phyloP scores from a whole-genome alignment of 2,329 filamentous ascomycete genomes.

The Aureobasidium sp. region DNA sequence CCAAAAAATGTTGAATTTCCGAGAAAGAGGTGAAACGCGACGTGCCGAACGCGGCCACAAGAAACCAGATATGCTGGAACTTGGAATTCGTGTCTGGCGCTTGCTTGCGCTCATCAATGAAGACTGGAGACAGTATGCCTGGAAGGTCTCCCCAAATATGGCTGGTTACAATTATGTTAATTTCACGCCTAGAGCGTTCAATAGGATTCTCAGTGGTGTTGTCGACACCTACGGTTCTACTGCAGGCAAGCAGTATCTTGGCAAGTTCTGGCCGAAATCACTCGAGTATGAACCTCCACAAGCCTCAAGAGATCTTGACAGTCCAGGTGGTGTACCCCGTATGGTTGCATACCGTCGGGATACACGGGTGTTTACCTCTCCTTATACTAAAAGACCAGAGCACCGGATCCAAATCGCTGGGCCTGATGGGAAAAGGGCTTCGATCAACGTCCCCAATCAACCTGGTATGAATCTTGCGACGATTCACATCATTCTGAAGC shows the following conservation, averaged over 20 bases:
- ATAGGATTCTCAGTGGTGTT: slow-evolving; percentile 48
- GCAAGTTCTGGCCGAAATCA: slow-evolving; percentile 39
- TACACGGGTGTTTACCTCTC: background rate
- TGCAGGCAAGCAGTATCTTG: slow-evolving; percentile 43
- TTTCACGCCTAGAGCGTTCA: slow-evolving; percentile 37
- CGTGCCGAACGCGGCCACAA: background rate
- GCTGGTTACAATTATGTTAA: slow-evolving; percentile 14
- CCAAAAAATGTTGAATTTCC: background rate
- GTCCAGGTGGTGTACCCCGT: background rate
- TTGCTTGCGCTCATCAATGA: slow-evolving; percentile 25
- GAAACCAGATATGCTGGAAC: background rate
- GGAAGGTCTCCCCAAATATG: slow-evolving; percentile 26
- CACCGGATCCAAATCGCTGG: background rate
- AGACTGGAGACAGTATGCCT: slow-evolving; percentile 18
- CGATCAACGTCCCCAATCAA: background rate
- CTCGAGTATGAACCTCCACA: background rate
- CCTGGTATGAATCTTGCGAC: slow-evolving; percentile 1
- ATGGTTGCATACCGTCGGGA: slow-evolving; percentile 1
- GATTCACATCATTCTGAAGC: background rate
- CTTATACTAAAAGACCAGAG: background rate
- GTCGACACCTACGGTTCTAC: slow-evolving; percentile 43
- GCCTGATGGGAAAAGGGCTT: background rate
- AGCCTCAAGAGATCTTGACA: background rate
- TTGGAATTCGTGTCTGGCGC: slow-evolving; percentile 10
- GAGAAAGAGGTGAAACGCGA: background rate